Evolutionary conservation across 768 basidiomycete genomes (phyloP), one percentile per base, ranked within the genome.

Genomic region (Tephrocybe sp.): DNA sequence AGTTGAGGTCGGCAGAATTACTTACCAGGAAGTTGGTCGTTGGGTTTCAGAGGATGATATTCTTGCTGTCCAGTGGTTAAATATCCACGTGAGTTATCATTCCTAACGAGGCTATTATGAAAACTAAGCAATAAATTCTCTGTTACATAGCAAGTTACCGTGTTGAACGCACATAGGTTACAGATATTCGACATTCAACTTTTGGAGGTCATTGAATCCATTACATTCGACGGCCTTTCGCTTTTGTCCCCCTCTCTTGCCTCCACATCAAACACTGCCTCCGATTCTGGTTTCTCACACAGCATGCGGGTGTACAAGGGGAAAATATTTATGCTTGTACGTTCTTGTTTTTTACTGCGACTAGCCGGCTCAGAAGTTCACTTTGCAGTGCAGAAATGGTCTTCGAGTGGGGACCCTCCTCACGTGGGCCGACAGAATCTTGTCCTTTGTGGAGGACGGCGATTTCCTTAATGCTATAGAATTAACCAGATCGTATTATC

Each of bases 361-460:
- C 45, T 15, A 48, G n/a, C 43, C 46, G 12, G 13, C 13, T 48
- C 38, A 55, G 36, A 56, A 37, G 13, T 37, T 47, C 39, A 53
- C 22, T 8, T 46, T 42, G 18, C 56, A 89, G 92, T 79, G 81
- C 39, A 75, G 76, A 44, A 74, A 84, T 48, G 80, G 80, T 40
- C 54, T 98, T 1, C 77, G 80, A 62, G 92, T 89, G 2, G 97
- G 93, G 22, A 90, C 88, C 2, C 73, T 98, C 18, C 72, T 94
- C 25, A 92, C 92, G 1, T 99, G 97, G 97, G 92, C 96, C 5
- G 97, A 99, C 64, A 84, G 87, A 36, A 86, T 98, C 19, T 72
- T 99, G 36, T 76, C 82, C 0, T 80, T 86, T 38, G 93, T 98
- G 22, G 80, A 92, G 60, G 76, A 78, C 9, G 93, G 94, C 12